These are phyloP conservation scores for Picochlorum sp. DNA, from an alignment of 139 green algal genomes.

Conservation along the genomic window DNA sequence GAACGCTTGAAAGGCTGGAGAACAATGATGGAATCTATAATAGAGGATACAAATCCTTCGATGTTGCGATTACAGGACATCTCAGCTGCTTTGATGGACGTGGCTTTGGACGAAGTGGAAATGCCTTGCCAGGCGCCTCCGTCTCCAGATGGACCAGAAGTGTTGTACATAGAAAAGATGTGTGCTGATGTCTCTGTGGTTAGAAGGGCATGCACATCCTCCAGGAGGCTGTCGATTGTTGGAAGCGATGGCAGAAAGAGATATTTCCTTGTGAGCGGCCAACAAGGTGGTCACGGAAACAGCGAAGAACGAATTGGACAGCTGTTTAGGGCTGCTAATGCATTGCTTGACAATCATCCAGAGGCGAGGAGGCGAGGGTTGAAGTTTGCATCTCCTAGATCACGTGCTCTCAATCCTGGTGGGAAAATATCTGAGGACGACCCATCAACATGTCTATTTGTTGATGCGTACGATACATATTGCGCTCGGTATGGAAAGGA, in stretches of 20 bases:
- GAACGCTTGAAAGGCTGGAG: constrained; percentile 81
- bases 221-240: constrained; percentile 69
- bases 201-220: constrained; percentile 65
- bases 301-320: constrained; percentile 68
- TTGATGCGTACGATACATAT: constrained; percentile 90
- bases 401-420: constrained; percentile 6
- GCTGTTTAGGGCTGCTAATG: constrained; percentile 68
- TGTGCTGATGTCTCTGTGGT: constrained; percentile 64
- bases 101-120: constrained; percentile 76
- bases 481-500: constrained; percentile 85
- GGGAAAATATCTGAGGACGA: constrained; percentile 91
- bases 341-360: constrained; percentile 65
- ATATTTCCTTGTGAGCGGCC: constrained; percentile 71
- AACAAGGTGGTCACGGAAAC: constrained; percentile 24
- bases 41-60: constrained; percentile 71
- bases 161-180: constrained; percentile 77
- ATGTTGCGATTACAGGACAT: constrained; percentile 77
- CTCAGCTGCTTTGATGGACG: constrained; percentile 50
- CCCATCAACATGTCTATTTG: constrained; percentile 61
- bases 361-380: constrained; percentile 59
- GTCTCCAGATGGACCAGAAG: constrained; percentile 43
- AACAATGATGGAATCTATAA: constrained; percentile 50
- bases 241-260: constrained; percentile 71
- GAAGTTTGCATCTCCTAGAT: constrained; percentile 62
- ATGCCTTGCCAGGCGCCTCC: constrained; percentile 74